Base-by-base conservation (phyloP, 768 basidiomycete species). In the Rhizopogon vinicolor region DNA sequence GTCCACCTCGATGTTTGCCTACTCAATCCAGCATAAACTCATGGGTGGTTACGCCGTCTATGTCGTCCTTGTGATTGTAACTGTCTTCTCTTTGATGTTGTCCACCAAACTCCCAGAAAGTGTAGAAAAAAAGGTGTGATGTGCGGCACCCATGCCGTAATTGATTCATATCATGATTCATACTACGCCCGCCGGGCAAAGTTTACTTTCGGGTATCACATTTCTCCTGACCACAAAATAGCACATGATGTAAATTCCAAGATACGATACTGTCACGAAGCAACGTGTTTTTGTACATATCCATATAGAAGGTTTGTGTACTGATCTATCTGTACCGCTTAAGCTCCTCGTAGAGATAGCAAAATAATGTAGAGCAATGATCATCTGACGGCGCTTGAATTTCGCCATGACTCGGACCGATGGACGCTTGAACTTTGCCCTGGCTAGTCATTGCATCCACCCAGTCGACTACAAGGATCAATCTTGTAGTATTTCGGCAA, bases 41-140 rank as follows among this genome's bases (percentile, higher is more conserved):
- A 56, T 77, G 51, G 70, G 73, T 33, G 75, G 75, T 8, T 57
- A 66, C 55, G 63, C 67, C 4, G 73, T 76, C 13, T 77, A 75
- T 37, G 18, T 58, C 13, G 40, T 75, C 28, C 56, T 68, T 25
- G 28, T 69, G 9, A 43, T 61, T 7, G 50, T 46, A 6, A 18
- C 51, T 16, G 40, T 66, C 48, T 55, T 51, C 18, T 59, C 66
- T 22, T 40, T 56, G 41, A 66, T 58, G 3, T 33, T 68, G 53
- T 29, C 58, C 28, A 58, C 62, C 10, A 68, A 60, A 59, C 22
- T 68, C 18, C 66, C 66, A 1, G 49, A 51, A 35, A 48, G 14
- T 18, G 5, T 14, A 22, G 46, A 22, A 22, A 49, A 37, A 5
- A 10, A 16, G 9, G 8, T 8, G 16, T 49, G 35, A 37, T 37